These are phyloP conservation scores for Phytophthora citricola DNA, from an alignment of 352 stramenopile species.

Conservation along the genomic window DNA sequence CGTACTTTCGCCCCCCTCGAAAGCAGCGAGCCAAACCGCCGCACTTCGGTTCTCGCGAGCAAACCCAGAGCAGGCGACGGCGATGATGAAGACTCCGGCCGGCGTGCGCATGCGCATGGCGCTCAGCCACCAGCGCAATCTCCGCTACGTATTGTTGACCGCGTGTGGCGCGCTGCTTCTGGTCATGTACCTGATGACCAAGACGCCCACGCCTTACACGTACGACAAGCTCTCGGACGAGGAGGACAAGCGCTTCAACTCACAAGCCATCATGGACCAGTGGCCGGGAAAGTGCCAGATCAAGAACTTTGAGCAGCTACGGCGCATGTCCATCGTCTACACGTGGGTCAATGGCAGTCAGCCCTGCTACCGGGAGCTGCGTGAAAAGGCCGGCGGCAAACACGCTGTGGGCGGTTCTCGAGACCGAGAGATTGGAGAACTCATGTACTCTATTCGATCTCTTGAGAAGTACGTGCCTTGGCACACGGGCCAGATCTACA, in stretches of 20 bases:
- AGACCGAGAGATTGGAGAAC: slow-evolving; percentile 88
- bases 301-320: slow-evolving; percentile 86
- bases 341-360: slow-evolving; percentile 90
- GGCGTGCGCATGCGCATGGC: slow-evolving; percentile 76
- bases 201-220: slow-evolving; percentile 46
- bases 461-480: slow-evolving; percentile 85
- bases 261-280: slow-evolving; percentile 57
- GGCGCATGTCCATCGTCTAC: slow-evolving; percentile 90
- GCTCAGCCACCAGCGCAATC: slow-evolving; percentile 66
- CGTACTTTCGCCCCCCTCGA: slow-evolving; percentile 28
- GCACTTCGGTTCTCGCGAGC: slow-evolving; percentile 35
- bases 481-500: slow-evolving; percentile 87
- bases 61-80: neutral
- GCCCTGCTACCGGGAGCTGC: slow-evolving; percentile 82
- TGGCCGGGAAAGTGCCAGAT: slow-evolving; percentile 85
- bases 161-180: slow-evolving; percentile 52
- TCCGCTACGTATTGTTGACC: slow-evolving; percentile 58
- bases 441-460: slow-evolving; percentile 90
- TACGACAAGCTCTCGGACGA: slow-evolving; percentile 62
- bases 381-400: slow-evolving; percentile 72
- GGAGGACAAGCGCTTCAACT: slow-evolving; percentile 58
- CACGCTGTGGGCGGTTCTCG: slow-evolving; percentile 78
- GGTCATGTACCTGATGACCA: slow-evolving; percentile 50
- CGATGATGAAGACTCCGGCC: slow-evolving; percentile 62
- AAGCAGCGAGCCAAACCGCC: slow-evolving; percentile 7